These are phyloP conservation scores for Pezizomycotina sp. DNA, from an alignment of 2,329 filamentous ascomycete genomes.

Conservation along the genomic window DNA sequence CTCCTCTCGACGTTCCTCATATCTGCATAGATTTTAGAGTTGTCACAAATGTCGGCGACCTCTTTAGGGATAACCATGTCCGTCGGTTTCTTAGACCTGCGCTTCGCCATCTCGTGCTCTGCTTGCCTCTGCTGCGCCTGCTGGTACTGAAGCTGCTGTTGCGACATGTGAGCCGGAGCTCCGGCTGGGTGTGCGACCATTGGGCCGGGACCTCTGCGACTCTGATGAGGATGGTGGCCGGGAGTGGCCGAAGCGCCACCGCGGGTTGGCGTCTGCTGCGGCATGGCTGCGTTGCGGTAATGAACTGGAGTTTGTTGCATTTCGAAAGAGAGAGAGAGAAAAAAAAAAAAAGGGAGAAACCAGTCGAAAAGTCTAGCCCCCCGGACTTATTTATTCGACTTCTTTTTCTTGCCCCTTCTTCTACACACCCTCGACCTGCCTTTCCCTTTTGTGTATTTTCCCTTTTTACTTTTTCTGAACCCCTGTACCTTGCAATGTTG, in stretches of 20 bases:
- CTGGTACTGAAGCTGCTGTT: conserved; percentile 22
- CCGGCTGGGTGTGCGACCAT: conserved; percentile 23
- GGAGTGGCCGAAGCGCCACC: conserved; percentile 13
- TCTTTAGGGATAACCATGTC: conserved; percentile 91
- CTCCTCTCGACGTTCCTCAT: conserved; percentile 74
- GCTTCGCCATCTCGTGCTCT: conserved; percentile 48
- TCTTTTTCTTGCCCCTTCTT: no score
- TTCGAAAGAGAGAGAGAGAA: no score
- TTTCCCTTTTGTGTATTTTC: no score
- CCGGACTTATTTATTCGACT: no score
- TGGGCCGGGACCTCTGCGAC: conserved; percentile 24
- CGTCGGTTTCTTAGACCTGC: conserved; percentile 74
- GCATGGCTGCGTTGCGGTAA: no score
- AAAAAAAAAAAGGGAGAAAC: no score
- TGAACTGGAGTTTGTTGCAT: no score
- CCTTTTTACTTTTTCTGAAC: no score
- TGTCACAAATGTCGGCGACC: conserved; percentile 68
- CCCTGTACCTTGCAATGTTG: no score
- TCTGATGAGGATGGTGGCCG: conserved; percentile 16
- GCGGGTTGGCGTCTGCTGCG: conserved; percentile 18
- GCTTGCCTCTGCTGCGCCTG: conserved; percentile 20
- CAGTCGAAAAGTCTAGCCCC: no score
- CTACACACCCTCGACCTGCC: no score
- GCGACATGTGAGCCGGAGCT: conserved; percentile 18
- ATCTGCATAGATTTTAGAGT: conserved; percentile 61